Evolutionary conservation across 2,329 filamentous ascomycete species (phyloP).

Genomic region (Cytospora chrysosperma): DNA sequence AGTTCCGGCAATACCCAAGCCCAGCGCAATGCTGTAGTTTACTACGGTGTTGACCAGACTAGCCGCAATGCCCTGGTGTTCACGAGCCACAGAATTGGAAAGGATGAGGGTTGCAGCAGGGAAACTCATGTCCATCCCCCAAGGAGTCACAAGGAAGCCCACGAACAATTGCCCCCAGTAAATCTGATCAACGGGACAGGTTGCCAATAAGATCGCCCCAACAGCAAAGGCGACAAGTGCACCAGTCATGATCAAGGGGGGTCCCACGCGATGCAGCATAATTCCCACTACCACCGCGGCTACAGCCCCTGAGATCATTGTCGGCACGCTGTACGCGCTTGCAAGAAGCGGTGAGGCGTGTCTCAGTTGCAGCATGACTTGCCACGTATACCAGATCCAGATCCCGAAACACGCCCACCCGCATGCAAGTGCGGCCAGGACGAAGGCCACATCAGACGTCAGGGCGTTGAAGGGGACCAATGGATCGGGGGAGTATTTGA

Average conservation of each 20-base stretch:
- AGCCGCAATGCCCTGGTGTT: slow-evolving; percentile 32
- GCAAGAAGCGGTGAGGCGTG: slow-evolving; percentile 28
- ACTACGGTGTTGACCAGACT: slow-evolving; percentile 54
- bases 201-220: slow-evolving; percentile 29
- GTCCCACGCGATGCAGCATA: slow-evolving; percentile 34
- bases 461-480: slow-evolving; percentile 56
- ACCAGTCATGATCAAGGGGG: slow-evolving; percentile 27
- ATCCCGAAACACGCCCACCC: slow-evolving; percentile 56
- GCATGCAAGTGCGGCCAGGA: slow-evolving; percentile 52
- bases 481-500: slow-evolving; percentile 45
- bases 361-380: slow-evolving; percentile 46
- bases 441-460: slow-evolving; percentile 50
- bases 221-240: slow-evolving; percentile 28
- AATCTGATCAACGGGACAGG: slow-evolving; percentile 42
- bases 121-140: slow-evolving; percentile 56
- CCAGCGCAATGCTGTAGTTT: slow-evolving; percentile 56
- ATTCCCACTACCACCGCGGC: slow-evolving; percentile 35
- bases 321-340: slow-evolving; percentile 32
- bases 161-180: slow-evolving; percentile 57
- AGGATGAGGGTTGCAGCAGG: slow-evolving; percentile 51
- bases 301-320: slow-evolving; percentile 29
- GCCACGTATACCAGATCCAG: slow-evolving; percentile 51
- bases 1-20: slow-evolving; percentile 53
- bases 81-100: slow-evolving; percentile 36
- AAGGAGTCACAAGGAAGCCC: slow-evolving; percentile 44